Conservation (phyloP, 2,329 filamentous ascomycete genomes). For the Sporothrix curviconia region DNA sequence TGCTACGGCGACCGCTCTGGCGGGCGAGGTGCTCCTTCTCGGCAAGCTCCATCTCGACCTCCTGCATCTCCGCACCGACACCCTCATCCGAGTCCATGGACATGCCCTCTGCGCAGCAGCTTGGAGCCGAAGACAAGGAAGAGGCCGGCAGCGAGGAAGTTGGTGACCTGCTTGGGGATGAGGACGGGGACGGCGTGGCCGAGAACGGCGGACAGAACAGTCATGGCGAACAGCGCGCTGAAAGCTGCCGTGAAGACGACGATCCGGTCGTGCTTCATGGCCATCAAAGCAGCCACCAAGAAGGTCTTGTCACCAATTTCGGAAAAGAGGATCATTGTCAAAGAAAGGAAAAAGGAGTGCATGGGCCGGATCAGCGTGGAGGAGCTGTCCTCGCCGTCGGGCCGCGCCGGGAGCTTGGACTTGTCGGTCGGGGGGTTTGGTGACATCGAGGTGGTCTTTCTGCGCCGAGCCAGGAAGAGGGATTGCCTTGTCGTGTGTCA, state of each 20-base stretch:
- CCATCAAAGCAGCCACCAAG: slow-evolving; percentile 93
- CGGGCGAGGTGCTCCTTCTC: slow-evolving; percentile 79
- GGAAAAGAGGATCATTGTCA: slow-evolving; percentile 96
- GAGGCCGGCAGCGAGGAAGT: slow-evolving; percentile 73
- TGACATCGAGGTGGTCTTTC: slow-evolving; percentile 55
- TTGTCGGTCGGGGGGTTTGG: slow-evolving; percentile 32
- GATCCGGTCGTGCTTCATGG: slow-evolving; percentile 92
- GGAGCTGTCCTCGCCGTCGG: slow-evolving; percentile 34
- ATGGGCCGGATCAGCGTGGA: slow-evolving; percentile 62
- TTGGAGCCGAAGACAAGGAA: slow-evolving; percentile 87
- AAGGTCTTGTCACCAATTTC: slow-evolving; percentile 99
- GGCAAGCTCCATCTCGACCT: slow-evolving; percentile 88
- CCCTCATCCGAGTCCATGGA: slow-evolving; percentile 86
- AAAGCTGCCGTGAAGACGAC: slow-evolving; percentile 96
- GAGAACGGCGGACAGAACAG: slow-evolving; percentile 82
- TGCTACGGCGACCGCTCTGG: slow-evolving; percentile 59
- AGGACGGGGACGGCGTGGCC: slow-evolving; percentile 88
- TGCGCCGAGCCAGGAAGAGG: slow-evolving; percentile 60
- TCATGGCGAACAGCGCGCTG: slow-evolving; percentile 86
- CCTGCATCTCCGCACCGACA: slow-evolving; percentile 94
- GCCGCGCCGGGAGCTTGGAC: slow-evolving; percentile 9
- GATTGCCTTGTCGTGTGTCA: slow-evolving; percentile 66
- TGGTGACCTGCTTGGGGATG: slow-evolving; percentile 85
- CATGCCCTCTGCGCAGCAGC: slow-evolving; percentile 77
- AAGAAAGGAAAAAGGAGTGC: slow-evolving; percentile 85